Evolutionary conservation across 2,329 filamentous ascomycete genomes (phyloP).

Genomic region (Neonectria magnoliae): DNA sequence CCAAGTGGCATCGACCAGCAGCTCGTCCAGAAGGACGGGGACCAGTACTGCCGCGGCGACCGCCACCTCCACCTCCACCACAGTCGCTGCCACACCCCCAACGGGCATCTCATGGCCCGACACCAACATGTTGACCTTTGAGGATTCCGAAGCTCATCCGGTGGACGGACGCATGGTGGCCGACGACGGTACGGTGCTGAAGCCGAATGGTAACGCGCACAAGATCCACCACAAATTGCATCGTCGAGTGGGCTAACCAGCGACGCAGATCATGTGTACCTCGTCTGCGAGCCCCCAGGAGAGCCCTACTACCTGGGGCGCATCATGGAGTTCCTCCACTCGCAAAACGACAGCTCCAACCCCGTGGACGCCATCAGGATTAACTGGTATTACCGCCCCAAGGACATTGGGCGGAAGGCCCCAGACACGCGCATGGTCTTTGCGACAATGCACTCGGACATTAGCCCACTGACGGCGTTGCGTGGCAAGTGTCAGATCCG

Average conservation of each 20-base stretch:
- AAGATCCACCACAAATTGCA: slow-evolving; percentile 35
- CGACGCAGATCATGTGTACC: slow-evolving; percentile 80
- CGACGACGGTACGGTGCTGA: slow-evolving; percentile 87
- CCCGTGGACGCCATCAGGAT: slow-evolving; percentile 89
- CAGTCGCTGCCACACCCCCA: slow-evolving; percentile 45
- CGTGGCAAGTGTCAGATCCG: slow-evolving; percentile 92
- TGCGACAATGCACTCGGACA: slow-evolving; percentile 98
- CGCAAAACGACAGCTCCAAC: slow-evolving; percentile 75
- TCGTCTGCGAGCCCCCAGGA: slow-evolving; percentile 95
- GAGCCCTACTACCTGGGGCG: slow-evolving; percentile 98
- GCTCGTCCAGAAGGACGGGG: slow-evolving; percentile 35
- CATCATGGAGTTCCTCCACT: slow-evolving; percentile 97
- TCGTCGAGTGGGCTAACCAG: slow-evolving; percentile 45
- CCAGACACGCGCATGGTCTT: slow-evolving; percentile 92
- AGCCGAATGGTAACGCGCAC: slow-evolving; percentile 77
- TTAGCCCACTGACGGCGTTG: slow-evolving; percentile 89
- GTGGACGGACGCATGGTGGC: slow-evolving; percentile 83
- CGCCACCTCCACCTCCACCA: slow-evolving; percentile 26
- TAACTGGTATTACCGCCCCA: slow-evolving; percentile 98
- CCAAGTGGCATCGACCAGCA: slow-evolving; percentile 38
- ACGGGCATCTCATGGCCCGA: slow-evolving; percentile 62
- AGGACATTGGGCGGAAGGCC: slow-evolving; percentile 92
- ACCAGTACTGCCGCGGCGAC: not conserved
- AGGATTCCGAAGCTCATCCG: slow-evolving; percentile 73
- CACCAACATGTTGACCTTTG: slow-evolving; percentile 91